phyloP scores from a whole-genome alignment of 1,284 basidiomycete species.

The Lentinula novae-zelandiae region DNA sequence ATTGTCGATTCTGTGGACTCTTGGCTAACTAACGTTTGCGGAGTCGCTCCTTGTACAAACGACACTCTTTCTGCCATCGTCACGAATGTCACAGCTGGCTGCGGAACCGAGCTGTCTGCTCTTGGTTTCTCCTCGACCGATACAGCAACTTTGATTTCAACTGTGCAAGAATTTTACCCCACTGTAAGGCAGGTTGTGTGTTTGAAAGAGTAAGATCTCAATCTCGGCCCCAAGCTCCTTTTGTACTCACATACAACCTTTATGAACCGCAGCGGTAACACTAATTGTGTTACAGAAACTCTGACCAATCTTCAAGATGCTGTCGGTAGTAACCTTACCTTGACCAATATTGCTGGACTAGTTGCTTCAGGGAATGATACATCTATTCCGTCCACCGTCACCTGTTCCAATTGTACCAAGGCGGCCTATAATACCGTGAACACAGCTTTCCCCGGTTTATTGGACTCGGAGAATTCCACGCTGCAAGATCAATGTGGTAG shows the following conservation, averaged over 20 bases:
- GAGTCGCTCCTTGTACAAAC: conserved; percentile 53
- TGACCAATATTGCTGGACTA: conserved; percentile 24
- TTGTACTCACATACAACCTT: neutral
- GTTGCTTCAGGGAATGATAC: conserved; percentile 19
- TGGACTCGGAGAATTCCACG: conserved; percentile 25
- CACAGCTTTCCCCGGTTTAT: conserved; percentile 32
- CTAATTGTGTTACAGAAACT: conserved; percentile 51
- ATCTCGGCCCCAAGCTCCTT: neutral
- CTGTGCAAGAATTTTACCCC: conserved; percentile 49
- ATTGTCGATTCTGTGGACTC: conserved; percentile 48
- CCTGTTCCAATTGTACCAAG: conserved; percentile 56
- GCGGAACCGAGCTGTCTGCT: conserved; percentile 45
- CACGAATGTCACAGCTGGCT: conserved; percentile 47
- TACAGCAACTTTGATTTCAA: conserved; percentile 27
- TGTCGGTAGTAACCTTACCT: conserved; percentile 19
- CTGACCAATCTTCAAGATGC: conserved; percentile 45
- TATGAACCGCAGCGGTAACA: conserved; percentile 28
- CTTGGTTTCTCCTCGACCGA: conserved; percentile 22
- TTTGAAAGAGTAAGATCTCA: conserved; percentile 47
- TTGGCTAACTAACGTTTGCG: conserved; percentile 58
- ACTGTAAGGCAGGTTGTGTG: conserved; percentile 49
- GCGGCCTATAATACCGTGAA: conserved; percentile 45
- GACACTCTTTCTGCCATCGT: conserved; percentile 42
- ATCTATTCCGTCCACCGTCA: conserved; percentile 34
- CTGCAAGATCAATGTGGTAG: conserved; percentile 45